Conservation (phyloP, 2,329 filamentous ascomycete species). For the Plenodomus tracheiphilus region DNA sequence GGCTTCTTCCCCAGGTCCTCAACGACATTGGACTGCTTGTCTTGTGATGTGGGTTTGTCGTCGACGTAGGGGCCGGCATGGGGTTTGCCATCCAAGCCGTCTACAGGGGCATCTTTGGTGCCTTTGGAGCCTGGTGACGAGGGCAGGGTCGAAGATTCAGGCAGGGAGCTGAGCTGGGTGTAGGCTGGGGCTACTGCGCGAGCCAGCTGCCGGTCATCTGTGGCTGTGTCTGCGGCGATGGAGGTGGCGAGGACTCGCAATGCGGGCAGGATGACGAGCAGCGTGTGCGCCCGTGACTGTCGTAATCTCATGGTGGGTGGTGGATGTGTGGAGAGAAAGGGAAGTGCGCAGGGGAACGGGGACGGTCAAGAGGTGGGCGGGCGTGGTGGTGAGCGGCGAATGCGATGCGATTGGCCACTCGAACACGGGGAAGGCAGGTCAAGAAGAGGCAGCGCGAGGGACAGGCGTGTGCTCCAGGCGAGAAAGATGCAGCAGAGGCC, state of each 20-base stretch:
- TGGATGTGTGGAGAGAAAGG: constrained; percentile 2
- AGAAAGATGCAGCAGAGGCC: neutral
- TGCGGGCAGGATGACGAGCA: constrained; percentile 61
- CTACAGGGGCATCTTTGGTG: constrained; percentile 83
- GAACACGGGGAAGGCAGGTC: neutral
- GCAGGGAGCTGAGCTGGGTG: constrained; percentile 21
- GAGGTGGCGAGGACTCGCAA: constrained; percentile 60
- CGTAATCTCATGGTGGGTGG: constrained; percentile 61
- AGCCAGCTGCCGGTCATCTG: constrained; percentile 30
- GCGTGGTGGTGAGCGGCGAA: neutral
- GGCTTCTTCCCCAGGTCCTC: constrained; percentile 45
- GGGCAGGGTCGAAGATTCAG: constrained; percentile 27
- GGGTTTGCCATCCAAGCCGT: constrained; percentile 91
- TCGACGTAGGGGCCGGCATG: constrained; percentile 82
- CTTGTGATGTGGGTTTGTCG: constrained; percentile 40
- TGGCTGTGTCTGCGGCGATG: constrained; percentile 41
- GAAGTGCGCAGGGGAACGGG: neutral
- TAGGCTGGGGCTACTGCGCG: constrained; percentile 34
- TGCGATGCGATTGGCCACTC: neutral
- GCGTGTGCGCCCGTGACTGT: constrained; percentile 53
- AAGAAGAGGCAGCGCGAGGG: neutral
- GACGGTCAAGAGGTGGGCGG: constrained; percentile 1
- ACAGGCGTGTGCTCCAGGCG: neutral
- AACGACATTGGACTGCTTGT: constrained; percentile 38
- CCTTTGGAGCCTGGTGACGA: constrained; percentile 45